Evolutionary conservation across 2,329 filamentous ascomycete genomes (phyloP), one percentile per base, ranked within the genome.

Genomic region (Fusarium subtropicale): DNA sequence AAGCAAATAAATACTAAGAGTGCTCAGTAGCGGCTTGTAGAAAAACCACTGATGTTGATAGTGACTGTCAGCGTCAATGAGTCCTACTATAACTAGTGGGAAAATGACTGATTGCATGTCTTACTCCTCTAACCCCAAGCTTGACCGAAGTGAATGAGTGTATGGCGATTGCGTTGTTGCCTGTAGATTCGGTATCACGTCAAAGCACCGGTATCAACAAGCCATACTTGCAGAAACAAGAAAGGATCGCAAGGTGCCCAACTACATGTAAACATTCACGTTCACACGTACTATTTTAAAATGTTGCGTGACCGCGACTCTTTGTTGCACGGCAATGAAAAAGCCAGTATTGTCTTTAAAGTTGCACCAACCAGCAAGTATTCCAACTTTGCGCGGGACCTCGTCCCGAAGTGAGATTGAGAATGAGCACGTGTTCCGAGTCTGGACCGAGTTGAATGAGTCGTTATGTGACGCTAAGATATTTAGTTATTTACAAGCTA

Each of bases 1-100:
- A 10, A 38, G 10, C 12, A 2, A 20, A 11, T n/a, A 11, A 2
- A 7, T 13, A 20, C 36, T 6, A 5, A n/a, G 11, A 11, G 6
- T 20, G 3, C 11, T 39, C 11, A 20, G 10, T 20, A 39, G 7
- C 1, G n/a, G 10, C n/a, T 13, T 7, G 10, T 10, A 36, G n/a
- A 39, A 39, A 7, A 20, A 13, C 5, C 20, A 20, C 6, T 20
- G 36, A 39, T 20, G 18, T 3, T 5, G 10, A 11, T 11, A 38
- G 18, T 36, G 16, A 36, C 16, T 36, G 33, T 8, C 33, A 1
- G 33, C 18, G 16, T 36, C 8, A 36, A 18, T n/a, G 6, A n/a
- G n/a, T n/a, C 12, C 18, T 6, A 20, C 7, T 0, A 2, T 7
- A 4, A 5, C 0, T 2, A 13, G 36, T 39, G 36, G 4, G 12